Base-by-base conservation (phyloP, 2,329 filamentous ascomycete genomes). In the Apiospora marii region DNA sequence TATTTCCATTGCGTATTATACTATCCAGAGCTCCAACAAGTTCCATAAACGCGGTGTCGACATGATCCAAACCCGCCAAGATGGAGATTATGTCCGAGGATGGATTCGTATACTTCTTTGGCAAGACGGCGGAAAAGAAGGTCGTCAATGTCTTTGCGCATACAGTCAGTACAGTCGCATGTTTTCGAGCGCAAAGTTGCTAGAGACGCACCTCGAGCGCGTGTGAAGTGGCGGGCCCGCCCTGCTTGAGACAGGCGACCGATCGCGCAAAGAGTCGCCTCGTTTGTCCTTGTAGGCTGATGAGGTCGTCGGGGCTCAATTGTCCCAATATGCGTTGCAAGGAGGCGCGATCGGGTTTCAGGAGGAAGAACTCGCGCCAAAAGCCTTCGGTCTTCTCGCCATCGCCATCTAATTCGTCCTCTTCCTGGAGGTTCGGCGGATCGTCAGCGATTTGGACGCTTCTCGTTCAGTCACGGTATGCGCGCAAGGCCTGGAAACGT, bases 331-430 rank as follows among this genome's bases (percentile, higher is more conserved):
- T 88, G 69, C 84, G 85, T 80, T 90, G 89, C 75, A 99, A 85
- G 68, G 91, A 89, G 5, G 86, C 82, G 71, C 90, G 88, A 80
- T 98, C 94, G 30, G 96, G 95, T 75, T 91, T 92, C 73, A 98
- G 87, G 49, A 99, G 88, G 82, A 99, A 99, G 84, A 99, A 95
- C 83, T 98, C 96, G 76, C 91, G 89, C 96, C 96, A 99, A 84
- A 98, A 99, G 61, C 95, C 96, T 74, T 98, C 94, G 0, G 94
- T 90, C 74, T 92, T 92, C 41, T 95, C 92, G 70, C 86, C 83
- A 73, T 91, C 89, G 74, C 93, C 88, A 71, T 91, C 89, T 75
- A 73, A 69, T 51, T 44, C 67, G 22, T 92, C 90, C 84, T 93
- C 81, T 79, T 82, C 78, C 78, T 76, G 78, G 73, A 72, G 71